Conservation (phyloP, 2,329 filamentous ascomycete genomes). For the Aspergillus aculeatinus region DNA sequence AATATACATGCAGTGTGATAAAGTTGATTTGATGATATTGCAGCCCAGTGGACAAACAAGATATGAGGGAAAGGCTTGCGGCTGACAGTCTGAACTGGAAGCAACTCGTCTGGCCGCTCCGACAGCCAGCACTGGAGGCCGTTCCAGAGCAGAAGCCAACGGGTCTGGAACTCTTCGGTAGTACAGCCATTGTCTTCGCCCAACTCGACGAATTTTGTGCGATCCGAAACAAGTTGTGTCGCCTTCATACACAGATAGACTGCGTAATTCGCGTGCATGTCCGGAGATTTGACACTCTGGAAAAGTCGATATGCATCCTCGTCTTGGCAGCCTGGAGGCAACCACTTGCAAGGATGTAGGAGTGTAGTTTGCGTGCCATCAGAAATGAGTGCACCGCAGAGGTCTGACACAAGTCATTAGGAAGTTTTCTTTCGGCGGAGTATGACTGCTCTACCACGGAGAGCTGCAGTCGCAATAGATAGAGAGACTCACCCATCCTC, state of each 20-base stretch:
- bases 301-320: slow-evolving; percentile 41
- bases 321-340: slow-evolving; percentile 40
- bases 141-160: slow-evolving; percentile 53
- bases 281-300: slow-evolving; percentile 40
- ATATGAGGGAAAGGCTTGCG: slow-evolving; percentile 52
- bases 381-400: slow-evolving; percentile 57
- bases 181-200: slow-evolving; percentile 49
- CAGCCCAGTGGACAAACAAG: slow-evolving; percentile 55
- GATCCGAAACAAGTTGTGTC: slow-evolving; percentile 52
- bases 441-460: no score
- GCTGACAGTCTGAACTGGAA: slow-evolving; percentile 47
- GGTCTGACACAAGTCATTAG: slow-evolving; percentile 38
- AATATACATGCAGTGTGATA: slow-evolving; percentile 58
- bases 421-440: not conserved
- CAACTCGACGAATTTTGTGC: slow-evolving; percentile 51
- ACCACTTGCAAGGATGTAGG: slow-evolving; percentile 52
- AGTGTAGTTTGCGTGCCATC: slow-evolving; percentile 51
- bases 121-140: slow-evolving; percentile 52
- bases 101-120: slow-evolving; percentile 49
- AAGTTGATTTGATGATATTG: slow-evolving; percentile 58
- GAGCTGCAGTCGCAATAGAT: not conserved
- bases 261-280: slow-evolving; percentile 61
- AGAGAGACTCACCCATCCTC: slow-evolving; percentile 48
- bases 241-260: slow-evolving; percentile 57
- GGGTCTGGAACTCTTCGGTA: slow-evolving; percentile 40